Conservation (phyloP, 2,329 filamentous ascomycete species). For the Neonectria hederae region DNA sequence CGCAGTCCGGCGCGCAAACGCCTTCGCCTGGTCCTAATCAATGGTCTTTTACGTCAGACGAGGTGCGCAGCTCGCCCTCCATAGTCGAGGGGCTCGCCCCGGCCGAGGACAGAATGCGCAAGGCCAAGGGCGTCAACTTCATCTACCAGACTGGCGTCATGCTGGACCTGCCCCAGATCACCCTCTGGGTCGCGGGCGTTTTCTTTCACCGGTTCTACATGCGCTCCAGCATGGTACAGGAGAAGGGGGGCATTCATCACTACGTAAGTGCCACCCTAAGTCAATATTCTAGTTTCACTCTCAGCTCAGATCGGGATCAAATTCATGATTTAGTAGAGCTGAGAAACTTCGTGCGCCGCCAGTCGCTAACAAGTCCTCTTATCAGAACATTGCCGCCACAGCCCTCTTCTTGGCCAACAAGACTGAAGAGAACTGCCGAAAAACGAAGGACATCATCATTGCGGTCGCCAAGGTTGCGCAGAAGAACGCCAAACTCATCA, state of each 20-base stretch:
- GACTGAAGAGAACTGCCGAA: conserved; percentile 95
- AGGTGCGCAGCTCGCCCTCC: conserved; percentile 84
- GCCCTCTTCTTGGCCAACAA: conserved; percentile 95
- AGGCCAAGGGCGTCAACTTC: conserved; percentile 95
- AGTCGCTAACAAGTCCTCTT: conserved; percentile 24
- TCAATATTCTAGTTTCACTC: not conserved
- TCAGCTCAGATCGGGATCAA: not conserved
- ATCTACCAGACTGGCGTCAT: conserved; percentile 94
- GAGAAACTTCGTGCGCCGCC: not conserved
- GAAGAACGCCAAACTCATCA: conserved; percentile 88
- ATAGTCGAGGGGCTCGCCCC: conserved; percentile 82
- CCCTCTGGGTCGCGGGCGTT: conserved; percentile 88
- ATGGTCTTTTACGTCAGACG: conserved; percentile 89
- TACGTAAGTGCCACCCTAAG: conserved; percentile 68
- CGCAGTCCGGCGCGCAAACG: conserved; percentile 51
- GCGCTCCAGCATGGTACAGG: conserved; percentile 82
- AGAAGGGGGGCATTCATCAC: conserved; percentile 83
- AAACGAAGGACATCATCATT: conserved; percentile 94
- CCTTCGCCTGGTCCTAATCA: conserved; percentile 62
- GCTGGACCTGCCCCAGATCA: conserved; percentile 90
- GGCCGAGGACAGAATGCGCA: conserved; percentile 79
- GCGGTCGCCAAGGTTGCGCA: conserved; percentile 94
- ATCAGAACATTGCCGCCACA: conserved; percentile 84
- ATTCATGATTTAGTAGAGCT: conserved; percentile 1
- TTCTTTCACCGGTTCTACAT: conserved; percentile 98